Evolutionary conservation across 2,329 filamentous ascomycete genomes (phyloP).

Genomic region (Monosporascus sp.): DNA sequence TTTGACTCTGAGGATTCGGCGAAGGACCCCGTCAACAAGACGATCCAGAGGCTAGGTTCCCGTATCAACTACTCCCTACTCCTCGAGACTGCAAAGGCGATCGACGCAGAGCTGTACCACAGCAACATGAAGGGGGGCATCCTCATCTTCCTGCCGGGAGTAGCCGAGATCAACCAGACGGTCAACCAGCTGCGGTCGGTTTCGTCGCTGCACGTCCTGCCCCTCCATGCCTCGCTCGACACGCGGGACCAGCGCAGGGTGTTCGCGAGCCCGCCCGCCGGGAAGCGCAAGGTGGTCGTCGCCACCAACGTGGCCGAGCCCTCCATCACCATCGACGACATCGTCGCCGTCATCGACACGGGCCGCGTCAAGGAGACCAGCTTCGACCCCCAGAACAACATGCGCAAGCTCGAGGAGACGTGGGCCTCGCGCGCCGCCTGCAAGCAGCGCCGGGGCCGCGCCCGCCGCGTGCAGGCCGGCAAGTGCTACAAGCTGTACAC

Average conservation of each 20-base stretch:
- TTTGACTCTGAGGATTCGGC: slow-evolving; percentile 39
- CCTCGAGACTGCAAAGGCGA: slow-evolving; percentile 70
- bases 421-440: slow-evolving; percentile 94
- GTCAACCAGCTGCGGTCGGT: slow-evolving; percentile 63
- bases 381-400: slow-evolving; percentile 86
- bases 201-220: slow-evolving; percentile 66
- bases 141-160: slow-evolving; percentile 90
- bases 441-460: slow-evolving; percentile 88
- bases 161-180: slow-evolving; percentile 82
- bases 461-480: slow-evolving; percentile 85
- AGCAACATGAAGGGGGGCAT: slow-evolving; percentile 74
- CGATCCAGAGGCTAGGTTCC: slow-evolving; percentile 68
- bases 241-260: slow-evolving; percentile 84
- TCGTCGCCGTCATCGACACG: slow-evolving; percentile 92
- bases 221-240: slow-evolving; percentile 86
- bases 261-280: slow-evolving; percentile 68
- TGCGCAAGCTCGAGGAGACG: slow-evolving; percentile 88
- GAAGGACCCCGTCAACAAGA: slow-evolving; percentile 58
- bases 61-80: slow-evolving; percentile 91
- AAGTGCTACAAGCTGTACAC: slow-evolving; percentile 96
- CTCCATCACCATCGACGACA: slow-evolving; percentile 96
- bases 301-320: slow-evolving; percentile 98
- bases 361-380: slow-evolving; percentile 95
- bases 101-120: slow-evolving; percentile 67
- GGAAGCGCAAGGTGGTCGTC: slow-evolving; percentile 86